phyloP scores from a whole-genome alignment of 805 yeast species.

The Pichia eremophila region DNA sequence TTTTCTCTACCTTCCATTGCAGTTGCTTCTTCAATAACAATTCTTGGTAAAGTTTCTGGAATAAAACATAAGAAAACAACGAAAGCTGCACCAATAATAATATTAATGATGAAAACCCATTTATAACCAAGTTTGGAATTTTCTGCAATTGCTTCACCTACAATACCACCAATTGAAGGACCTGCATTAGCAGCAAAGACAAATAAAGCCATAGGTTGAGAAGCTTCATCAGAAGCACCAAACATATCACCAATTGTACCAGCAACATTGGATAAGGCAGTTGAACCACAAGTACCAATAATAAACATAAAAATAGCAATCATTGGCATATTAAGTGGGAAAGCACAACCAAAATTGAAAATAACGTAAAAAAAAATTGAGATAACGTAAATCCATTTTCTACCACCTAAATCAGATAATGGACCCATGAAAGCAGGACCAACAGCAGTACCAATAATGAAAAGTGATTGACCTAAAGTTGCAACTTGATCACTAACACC shows the following conservation, averaged over 20 bases:
- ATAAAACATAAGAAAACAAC: too few relatives aligned
- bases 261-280: slow-evolving; percentile 27
- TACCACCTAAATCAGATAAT: too few relatives aligned
- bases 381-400: too few relatives aligned
- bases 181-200: slow-evolving; percentile 29
- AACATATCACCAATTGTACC: slow-evolving; percentile 30
- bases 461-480: too few relatives aligned
- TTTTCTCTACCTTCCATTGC: too few relatives aligned
- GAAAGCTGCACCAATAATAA: too few relatives aligned
- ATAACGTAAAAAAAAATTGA: slow-evolving; percentile 11
- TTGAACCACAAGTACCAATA: slow-evolving; percentile 26
- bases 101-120: slow-evolving; percentile 18
- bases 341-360: slow-evolving; percentile 28
- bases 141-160: slow-evolving; percentile 28
- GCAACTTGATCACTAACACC: too few relatives aligned
- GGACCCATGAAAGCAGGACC: too few relatives aligned
- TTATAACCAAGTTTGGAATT: slow-evolving; percentile 22
- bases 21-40: too few relatives aligned
- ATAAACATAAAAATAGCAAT: slow-evolving; percentile 26
- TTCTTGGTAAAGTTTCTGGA: too few relatives aligned
- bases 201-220: slow-evolving; percentile 29
- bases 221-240: slow-evolving; percentile 26
- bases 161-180: slow-evolving; percentile 29
- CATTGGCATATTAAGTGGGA: slow-evolving; percentile 26
- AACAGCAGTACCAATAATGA: too few relatives aligned